Evolutionary conservation across 2,329 filamentous ascomycete genomes (phyloP), one percentile per base, ranked within the genome.

Genomic region (Talaromyces marneffei): DNA sequence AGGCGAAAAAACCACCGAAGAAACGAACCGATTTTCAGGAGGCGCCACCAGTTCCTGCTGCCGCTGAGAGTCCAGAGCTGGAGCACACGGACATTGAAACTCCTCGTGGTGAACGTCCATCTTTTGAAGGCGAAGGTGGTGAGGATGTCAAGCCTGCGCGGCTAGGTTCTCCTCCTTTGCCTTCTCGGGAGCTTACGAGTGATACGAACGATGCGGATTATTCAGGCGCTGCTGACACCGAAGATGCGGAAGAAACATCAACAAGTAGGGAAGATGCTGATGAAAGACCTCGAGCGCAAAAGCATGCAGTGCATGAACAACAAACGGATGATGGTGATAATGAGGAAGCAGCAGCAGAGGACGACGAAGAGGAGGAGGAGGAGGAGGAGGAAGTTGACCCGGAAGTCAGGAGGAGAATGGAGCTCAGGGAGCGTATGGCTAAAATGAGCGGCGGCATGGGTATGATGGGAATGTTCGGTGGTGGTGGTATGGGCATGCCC

Each of bases 381-480:
- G 89, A 91, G 33, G 90, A 92, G 53, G 90, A 92, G 29, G 91
- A 96, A 16, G 80, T 95, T 57, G 92, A 97, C 69, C 91, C 92
- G 0, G 94, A 99, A 73, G 82, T 91, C 23, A 87, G 85, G 66
- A 88, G 92, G 57, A 90, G 88, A 72, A 87, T 96, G 76, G 93
- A 97, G 72, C 81, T 99, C 33, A 86, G 94, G 63, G 92, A 94
- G 64, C 87, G 94, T 68, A 99, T 99, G 91, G 94, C 94, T 50
- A 97, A 96, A 78, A 94, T 99, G 89, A 96, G 93, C 67, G 93
- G 93, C 60, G 93, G 93, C 23, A 96, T 96, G 91, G 91, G 91
- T 52, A 96, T 97, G 88, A 87, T 91, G 72, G 91, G 91, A 68
- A 94, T 97, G 87, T 95, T 96, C 74, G 91, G 90, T 18, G 84